Conservation (phyloP, 306 rosid species). For the Luffa acutangula region DNA sequence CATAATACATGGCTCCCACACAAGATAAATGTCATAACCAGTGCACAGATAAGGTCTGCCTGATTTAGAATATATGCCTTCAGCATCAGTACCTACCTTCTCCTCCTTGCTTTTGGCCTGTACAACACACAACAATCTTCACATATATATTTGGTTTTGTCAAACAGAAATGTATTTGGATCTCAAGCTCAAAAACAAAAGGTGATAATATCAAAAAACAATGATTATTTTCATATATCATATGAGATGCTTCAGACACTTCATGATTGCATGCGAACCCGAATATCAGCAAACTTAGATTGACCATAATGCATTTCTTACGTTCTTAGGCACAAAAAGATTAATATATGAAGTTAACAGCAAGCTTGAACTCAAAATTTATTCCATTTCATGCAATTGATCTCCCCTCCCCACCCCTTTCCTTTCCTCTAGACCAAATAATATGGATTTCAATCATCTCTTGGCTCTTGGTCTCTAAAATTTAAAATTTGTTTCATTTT, state of each 20-base stretch:
- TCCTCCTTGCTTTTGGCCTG: conserved; percentile 46
- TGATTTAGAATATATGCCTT: conserved; percentile 18
- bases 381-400: background rate
- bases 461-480: background rate
- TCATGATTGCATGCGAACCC: background rate
- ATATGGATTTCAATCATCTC: background rate
- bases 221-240: background rate
- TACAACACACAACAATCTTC: conserved; percentile 12
- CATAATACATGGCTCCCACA: conserved; percentile 95
- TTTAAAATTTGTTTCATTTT: too few species aligned
- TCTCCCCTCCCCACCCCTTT: background rate
- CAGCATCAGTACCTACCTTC: conserved; percentile 20
- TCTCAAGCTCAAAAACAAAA: background rate
- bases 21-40: conserved; percentile 87
- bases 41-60: conserved; percentile 77
- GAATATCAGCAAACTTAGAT: background rate
- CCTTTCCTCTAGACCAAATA: background rate
- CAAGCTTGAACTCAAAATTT: background rate
- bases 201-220: background rate
- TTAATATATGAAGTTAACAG: background rate
- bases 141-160: background rate
- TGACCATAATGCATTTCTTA: background rate
- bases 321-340: background rate
- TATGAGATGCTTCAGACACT: background rate
- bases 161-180: background rate